These are phyloP conservation scores for Huntiella bhutanensis DNA, from an alignment of 2,329 filamentous ascomycete species.

Conservation along the genomic window DNA sequence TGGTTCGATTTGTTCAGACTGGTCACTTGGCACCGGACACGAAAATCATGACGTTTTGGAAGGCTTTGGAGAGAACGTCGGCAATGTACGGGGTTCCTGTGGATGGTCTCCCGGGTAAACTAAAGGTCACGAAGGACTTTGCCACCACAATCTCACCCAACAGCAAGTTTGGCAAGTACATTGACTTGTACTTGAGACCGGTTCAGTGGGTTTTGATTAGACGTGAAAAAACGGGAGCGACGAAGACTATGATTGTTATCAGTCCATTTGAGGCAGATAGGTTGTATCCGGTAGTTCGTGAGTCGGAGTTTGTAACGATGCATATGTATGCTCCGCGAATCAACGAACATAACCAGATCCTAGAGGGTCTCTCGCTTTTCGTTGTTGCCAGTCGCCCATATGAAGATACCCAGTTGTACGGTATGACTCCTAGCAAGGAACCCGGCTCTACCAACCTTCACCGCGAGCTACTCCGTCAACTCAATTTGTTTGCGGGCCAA, in stretches of 20 bases:
- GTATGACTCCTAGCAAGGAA: rapidly evolving
- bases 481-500: conserved; percentile 51
- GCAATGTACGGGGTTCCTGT: conserved; percentile 19
- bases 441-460: neutral
- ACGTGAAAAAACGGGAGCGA: neutral
- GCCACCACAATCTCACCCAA: conserved; percentile 22
- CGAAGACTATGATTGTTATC: conserved; percentile 28
- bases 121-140: conserved; percentile 34
- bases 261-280: conserved; percentile 41
- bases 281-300: conserved; percentile 24
- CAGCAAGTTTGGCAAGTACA: neutral
- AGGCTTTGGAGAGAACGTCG: conserved; percentile 20
- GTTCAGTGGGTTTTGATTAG: conserved; percentile 32
- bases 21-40: conserved; percentile 18
- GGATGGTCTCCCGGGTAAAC: conserved; percentile 19
- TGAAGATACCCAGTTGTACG: neutral
- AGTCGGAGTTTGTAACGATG: conserved; percentile 21
- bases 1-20: conserved; percentile 22
- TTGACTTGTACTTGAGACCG: conserved; percentile 30
- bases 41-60: conserved; percentile 27
- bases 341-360: conserved; percentile 18
- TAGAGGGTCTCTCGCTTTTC: conserved; percentile 30
- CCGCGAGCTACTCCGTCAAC: conserved; percentile 21
- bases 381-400: conserved; percentile 17
- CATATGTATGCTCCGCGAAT: conserved; percentile 32